Evolutionary conservation across 1,284 basidiomycete genomes (phyloP).

Genomic region (Ceratobasidium sp.): DNA sequence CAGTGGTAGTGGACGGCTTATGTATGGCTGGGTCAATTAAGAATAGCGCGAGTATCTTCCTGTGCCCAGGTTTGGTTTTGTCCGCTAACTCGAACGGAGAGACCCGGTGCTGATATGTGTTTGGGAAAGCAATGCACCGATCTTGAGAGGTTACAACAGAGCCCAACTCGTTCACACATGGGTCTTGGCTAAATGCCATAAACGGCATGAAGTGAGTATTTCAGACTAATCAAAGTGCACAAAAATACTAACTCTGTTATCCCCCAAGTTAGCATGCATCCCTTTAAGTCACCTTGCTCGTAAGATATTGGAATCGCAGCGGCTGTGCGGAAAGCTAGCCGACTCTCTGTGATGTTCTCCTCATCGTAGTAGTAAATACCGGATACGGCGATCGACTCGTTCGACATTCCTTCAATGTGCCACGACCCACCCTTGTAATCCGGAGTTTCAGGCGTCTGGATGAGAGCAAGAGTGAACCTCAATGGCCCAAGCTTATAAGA

Average conservation of each 20-base stretch:
- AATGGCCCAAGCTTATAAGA: no score
- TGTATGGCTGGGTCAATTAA: conserved; percentile 48
- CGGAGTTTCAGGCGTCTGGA: no score
- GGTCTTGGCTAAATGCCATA: background rate
- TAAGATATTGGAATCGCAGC: background rate
- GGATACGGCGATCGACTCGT: conserved; percentile 61
- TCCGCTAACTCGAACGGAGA: conserved; percentile 49
- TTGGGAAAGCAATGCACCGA: conserved; percentile 63
- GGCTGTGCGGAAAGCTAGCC: conserved; percentile 37
- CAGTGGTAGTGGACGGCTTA: conserved; percentile 47
- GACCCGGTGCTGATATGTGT: conserved; percentile 61
- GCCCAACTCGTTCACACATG: conserved; percentile 50
- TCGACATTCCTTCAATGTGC: conserved; percentile 58
- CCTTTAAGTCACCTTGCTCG: background rate
- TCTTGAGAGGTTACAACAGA: conserved; percentile 50
- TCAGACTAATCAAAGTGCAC: background rate
- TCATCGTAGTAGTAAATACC: conserved; percentile 56
- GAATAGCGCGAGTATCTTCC: conserved; percentile 51
- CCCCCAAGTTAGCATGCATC: conserved; percentile 6
- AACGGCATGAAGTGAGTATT: background rate
- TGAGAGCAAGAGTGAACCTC: no score
- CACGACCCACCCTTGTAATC: conserved; percentile 53
- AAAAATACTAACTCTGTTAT: background rate
- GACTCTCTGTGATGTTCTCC: conserved; percentile 43
- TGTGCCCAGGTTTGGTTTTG: conserved; percentile 47